phyloP scores from a whole-genome alignment of 345 rosid genomes.

The Anacardium occidentale region DNA sequence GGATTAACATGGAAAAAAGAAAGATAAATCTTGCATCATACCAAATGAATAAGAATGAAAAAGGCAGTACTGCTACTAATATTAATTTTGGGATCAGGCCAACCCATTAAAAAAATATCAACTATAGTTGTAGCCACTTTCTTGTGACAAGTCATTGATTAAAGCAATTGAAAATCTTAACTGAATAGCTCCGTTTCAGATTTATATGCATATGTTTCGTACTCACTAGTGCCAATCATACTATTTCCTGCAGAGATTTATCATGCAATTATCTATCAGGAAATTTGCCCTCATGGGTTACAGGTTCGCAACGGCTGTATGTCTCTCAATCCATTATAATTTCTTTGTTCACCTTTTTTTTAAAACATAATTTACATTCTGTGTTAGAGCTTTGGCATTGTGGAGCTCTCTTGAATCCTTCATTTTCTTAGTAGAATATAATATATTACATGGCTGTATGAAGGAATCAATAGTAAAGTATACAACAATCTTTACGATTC shows the following conservation, averaged over 20 bases:
- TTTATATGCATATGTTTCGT: too few relatives aligned
- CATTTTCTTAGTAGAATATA: too few relatives aligned
- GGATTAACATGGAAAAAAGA: too few relatives aligned
- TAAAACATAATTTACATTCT: background rate
- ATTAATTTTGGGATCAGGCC: background rate
- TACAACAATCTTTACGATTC: background rate
- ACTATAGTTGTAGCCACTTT: background rate
- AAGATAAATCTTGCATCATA: too few relatives aligned
- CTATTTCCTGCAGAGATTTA: conserved; percentile 35
- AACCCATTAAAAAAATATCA: too few relatives aligned
- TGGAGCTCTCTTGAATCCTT: background rate
- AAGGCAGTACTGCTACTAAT: background rate
- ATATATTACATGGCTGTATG: background rate
- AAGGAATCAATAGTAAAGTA: background rate
- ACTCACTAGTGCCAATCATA: background rate
- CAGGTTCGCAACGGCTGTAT: conserved; percentile 24
- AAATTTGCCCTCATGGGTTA: conserved; percentile 34
- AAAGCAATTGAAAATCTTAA: background rate
- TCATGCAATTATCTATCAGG: conserved; percentile 38
- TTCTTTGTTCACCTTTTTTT: background rate
- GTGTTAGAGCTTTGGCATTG: background rate
- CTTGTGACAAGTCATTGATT: too few relatives aligned
- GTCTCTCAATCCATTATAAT: conserved; percentile 13
- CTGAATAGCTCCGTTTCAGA: background rate
- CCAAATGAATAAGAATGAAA: background rate